phyloP scores from a whole-genome alignment of 169 alveolate genomes.

The Cryptosporidium sp. region DNA sequence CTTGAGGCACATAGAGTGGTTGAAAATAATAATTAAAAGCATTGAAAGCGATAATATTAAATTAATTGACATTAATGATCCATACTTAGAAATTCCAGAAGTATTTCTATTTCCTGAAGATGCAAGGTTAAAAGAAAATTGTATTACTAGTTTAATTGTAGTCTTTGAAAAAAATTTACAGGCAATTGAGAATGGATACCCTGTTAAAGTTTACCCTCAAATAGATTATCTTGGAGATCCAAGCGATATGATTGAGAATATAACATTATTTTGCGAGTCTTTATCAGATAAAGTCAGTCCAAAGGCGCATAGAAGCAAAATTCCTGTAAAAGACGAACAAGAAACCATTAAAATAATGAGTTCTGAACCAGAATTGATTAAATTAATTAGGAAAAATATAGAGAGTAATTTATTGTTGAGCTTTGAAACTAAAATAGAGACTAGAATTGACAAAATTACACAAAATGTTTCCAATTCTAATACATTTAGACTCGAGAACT shows the following conservation, averaged over 20 bases:
- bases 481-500: conserved; percentile 34
- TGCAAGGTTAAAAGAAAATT: conserved; percentile 54
- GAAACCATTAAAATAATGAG: not conserved
- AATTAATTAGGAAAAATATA: conserved; percentile 7
- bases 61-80: conserved; percentile 37
- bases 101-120: conserved; percentile 63
- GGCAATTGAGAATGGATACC: conserved; percentile 60
- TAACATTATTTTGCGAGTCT: conserved; percentile 45
- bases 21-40: conserved; percentile 21
- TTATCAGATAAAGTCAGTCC: not conserved
- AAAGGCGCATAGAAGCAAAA: not conserved
- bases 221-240: conserved; percentile 37
- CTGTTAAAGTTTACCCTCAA: conserved; percentile 60
- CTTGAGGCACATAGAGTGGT: conserved; percentile 56
- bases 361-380: conserved; percentile 21
- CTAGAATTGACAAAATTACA: conserved; percentile 21
- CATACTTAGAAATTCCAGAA: conserved; percentile 58
- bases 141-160: conserved; percentile 40
- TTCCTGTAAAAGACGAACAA: not conserved
- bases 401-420: not conserved
- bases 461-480: not conserved
- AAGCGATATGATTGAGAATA: conserved; percentile 20
- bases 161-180: conserved; percentile 44
- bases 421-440: conserved; percentile 14
- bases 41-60: conserved; percentile 21